A percentile compares a stretch with the other conserved stretches of the same genome.
phyloP scores from a whole-genome alignment of 2,329 filamentous ascomycete genomes.

The Pyricularia pennisetigena region DNA sequence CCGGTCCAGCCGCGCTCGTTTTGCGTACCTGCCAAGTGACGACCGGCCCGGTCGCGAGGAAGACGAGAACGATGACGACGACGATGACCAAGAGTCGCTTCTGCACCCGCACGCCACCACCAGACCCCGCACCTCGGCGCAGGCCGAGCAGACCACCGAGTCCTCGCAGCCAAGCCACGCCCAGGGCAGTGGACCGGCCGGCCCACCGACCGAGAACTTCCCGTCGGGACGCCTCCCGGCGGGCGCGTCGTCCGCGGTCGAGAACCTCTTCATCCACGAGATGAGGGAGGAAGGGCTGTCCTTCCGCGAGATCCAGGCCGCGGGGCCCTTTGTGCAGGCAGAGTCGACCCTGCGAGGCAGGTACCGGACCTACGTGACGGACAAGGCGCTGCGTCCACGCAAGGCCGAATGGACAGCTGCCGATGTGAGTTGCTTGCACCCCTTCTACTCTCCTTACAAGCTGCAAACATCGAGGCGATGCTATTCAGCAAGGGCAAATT shows the following conservation, averaged over 20 bases:
- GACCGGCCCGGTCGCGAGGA: background rate
- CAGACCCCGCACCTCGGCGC: background rate
- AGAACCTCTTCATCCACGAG: conserved; percentile 1
- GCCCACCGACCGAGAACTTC: background rate
- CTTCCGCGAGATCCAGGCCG: background rate
- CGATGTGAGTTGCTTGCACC: conserved; percentile 45
- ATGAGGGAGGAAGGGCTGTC: background rate
- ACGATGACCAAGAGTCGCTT: background rate
- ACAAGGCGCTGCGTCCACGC: conserved; percentile 49
- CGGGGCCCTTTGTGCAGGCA: conserved; percentile 28
- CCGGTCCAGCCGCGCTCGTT: background rate
- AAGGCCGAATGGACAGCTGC: conserved; percentile 52
- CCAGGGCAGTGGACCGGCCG: background rate
- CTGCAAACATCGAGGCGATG: background rate
- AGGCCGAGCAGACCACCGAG: background rate
- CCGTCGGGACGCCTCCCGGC: background rate
- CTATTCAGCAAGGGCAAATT: background rate
- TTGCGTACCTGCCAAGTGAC: background rate
- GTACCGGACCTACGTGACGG: conserved; percentile 55
- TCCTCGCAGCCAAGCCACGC: background rate
- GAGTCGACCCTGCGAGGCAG: conserved; percentile 66
- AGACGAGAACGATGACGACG: background rate
- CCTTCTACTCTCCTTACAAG: conserved; percentile 2
- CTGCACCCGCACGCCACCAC: background rate
- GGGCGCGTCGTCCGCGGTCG: background rate